phyloP scores from a whole-genome alignment of 208 protist genomes.

The Trypanosoma rangeli region DNA sequence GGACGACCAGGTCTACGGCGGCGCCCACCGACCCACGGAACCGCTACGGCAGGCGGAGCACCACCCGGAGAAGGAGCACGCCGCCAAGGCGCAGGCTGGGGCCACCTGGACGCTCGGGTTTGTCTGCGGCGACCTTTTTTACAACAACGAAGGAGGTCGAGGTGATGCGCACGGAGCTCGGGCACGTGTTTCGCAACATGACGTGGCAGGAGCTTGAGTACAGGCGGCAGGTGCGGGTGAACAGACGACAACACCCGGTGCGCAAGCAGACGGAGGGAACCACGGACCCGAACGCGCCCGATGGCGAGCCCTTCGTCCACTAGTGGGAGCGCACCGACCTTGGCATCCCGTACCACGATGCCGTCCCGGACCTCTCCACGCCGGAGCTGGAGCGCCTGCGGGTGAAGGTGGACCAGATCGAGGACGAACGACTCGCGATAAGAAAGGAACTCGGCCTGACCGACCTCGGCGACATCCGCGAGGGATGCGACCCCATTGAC shows the following conservation, averaged over 20 bases:
- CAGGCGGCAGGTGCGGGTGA: conserved; percentile 85
- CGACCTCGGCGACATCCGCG: conserved; percentile 84
- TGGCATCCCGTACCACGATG: conserved; percentile 87
- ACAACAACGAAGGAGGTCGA: conserved; percentile 91
- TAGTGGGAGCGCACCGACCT: conserved; percentile 90
- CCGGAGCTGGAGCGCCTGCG: conserved; percentile 82
- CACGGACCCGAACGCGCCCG: conserved; percentile 67
- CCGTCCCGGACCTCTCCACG: conserved; percentile 82
- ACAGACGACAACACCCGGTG: conserved; percentile 77
- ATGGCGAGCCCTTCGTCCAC: conserved; percentile 80
- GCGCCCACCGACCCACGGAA: conserved; percentile 67
- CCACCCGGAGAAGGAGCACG: conserved; percentile 62
- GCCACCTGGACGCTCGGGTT: conserved; percentile 89
- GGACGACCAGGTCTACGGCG: conserved; percentile 82
- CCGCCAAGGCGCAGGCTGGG: conserved; percentile 49
- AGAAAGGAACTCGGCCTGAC: conserved; percentile 85
- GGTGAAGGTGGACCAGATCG: conserved; percentile 77
- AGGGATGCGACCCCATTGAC: conserved; percentile 73
- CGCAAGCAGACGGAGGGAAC: conserved; percentile 79
- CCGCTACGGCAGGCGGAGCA: conserved; percentile 72
- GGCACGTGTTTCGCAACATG: conserved; percentile 87
- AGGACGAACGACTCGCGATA: conserved; percentile 82
- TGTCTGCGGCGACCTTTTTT: conserved; percentile 86
- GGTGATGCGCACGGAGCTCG: conserved; percentile 87
- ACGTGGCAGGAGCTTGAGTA: conserved; percentile 91